phyloP scores from a whole-genome alignment of 2,329 filamentous ascomycete genomes.

The Aspergillus jensenii region DNA sequence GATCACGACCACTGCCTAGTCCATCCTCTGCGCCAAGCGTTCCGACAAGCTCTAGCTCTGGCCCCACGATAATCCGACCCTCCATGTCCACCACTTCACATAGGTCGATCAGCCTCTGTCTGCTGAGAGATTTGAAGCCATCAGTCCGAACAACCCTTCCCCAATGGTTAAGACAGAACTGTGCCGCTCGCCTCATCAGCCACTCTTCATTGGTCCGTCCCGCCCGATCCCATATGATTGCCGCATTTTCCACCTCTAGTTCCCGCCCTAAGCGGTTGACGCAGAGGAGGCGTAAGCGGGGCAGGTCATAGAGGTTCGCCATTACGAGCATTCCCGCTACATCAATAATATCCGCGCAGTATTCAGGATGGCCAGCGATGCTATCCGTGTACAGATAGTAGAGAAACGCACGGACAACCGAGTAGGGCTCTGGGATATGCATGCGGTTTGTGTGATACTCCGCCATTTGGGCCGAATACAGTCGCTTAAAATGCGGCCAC shows the following conservation, averaged over 20 bases:
- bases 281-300: slow-evolving; percentile 84
- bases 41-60: slow-evolving; percentile 69
- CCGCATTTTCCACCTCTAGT: slow-evolving; percentile 90
- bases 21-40: slow-evolving; percentile 50
- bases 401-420: slow-evolving; percentile 88
- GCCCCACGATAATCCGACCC: slow-evolving; percentile 83
- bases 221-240: slow-evolving; percentile 93
- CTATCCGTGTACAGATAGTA: slow-evolving; percentile 97
- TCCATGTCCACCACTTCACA: slow-evolving; percentile 93
- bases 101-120: slow-evolving; percentile 79
- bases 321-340: slow-evolving; percentile 94
- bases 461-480: slow-evolving; percentile 93
- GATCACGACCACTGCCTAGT: slow-evolving; percentile 35
- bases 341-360: slow-evolving; percentile 67
- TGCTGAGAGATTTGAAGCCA: slow-evolving; percentile 79
- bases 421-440: slow-evolving; percentile 96
- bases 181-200: slow-evolving; percentile 83
- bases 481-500: slow-evolving; percentile 92
- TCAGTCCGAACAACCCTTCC: slow-evolving; percentile 87
- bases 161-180: slow-evolving; percentile 91
- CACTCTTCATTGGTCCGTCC: slow-evolving; percentile 88
- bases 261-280: slow-evolving; percentile 88
- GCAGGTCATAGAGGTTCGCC: slow-evolving; percentile 98
- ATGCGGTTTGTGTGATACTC: slow-evolving; percentile 97
- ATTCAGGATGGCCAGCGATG: slow-evolving; percentile 64